Evolutionary conservation across 306 rosid genomes (phyloP).

Genomic region (Nissolia schottii): DNA sequence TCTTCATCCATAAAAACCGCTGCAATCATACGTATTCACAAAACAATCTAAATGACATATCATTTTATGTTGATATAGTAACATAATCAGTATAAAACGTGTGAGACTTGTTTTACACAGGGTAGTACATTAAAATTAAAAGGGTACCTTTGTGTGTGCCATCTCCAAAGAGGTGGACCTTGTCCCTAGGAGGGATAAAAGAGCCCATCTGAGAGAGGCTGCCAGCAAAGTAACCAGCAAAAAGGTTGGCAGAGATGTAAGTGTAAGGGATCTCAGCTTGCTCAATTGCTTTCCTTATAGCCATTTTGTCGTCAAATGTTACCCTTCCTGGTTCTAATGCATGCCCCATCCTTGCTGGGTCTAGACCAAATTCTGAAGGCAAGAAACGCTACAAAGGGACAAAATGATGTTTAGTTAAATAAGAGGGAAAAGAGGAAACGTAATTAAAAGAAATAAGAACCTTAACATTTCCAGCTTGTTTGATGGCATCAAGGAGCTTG

Average conservation of each 20-base stretch:
- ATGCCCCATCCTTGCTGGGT: conserved; percentile 68
- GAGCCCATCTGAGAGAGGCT: conserved; percentile 73
- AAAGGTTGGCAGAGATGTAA: conserved; percentile 70
- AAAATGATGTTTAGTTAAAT: neutral
- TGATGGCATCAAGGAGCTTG: conserved; percentile 78
- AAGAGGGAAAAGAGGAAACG: neutral
- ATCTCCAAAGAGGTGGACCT: conserved; percentile 66
- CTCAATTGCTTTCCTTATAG: conserved; percentile 63
- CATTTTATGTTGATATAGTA: neutral
- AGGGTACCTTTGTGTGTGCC: conserved; percentile 63
- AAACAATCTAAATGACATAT: neutral
- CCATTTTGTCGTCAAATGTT: conserved; percentile 87
- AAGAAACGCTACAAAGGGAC: conserved; percentile 85
- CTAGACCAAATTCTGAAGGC: conserved; percentile 87
- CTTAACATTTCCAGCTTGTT: conserved; percentile 74
- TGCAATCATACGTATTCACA: conserved; percentile 17
- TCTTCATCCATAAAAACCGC: conserved; percentile 61
- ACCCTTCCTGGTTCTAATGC: conserved; percentile 84
- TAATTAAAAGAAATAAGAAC: conserved; percentile 15
- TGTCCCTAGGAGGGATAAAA: conserved; percentile 65
- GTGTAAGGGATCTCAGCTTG: conserved; percentile 77
- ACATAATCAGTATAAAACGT: too few species aligned
- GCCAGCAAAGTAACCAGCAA: conserved; percentile 76
- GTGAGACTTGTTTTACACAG: too few species aligned
- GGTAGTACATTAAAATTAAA: neutral